These are phyloP conservation scores for Ambrosia trifida DNA, from an alignment of 129 eudicot genomes.

Conservation along the genomic window DNA sequence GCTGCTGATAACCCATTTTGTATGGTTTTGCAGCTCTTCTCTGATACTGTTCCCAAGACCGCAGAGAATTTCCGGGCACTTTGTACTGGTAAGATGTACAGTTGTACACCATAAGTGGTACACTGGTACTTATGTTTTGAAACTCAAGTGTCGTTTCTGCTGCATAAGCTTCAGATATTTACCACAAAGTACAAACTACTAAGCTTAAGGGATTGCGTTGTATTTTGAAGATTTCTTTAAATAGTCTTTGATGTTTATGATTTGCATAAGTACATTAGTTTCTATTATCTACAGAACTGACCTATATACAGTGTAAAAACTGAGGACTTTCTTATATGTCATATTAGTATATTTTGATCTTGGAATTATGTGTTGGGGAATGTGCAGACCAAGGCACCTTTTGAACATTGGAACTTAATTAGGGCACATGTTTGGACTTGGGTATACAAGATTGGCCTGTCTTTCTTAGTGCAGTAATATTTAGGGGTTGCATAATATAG, in stretches of 20 bases:
- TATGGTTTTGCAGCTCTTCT: conserved; percentile 60
- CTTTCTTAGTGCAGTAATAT: neutral
- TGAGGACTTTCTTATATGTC: neutral
- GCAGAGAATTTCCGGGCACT: conserved; percentile 89
- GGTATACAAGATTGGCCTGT: neutral
- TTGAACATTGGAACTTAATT: neutral
- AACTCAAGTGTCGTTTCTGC: conserved; percentile 1
- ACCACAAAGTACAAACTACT: neutral
- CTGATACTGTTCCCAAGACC: conserved; percentile 82
- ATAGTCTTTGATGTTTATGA: neutral
- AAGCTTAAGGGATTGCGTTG: neutral
- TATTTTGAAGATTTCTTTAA: neutral
- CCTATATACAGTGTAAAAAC: neutral
- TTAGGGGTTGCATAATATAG: neutral
- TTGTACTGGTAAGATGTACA: conserved; percentile 67
- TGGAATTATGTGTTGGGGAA: too few species aligned
- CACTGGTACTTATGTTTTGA: neutral
- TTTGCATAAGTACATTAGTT: neutral
- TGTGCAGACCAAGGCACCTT: neutral
- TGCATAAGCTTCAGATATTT: neutral
- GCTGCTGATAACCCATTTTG: neutral
- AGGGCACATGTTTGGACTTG: neutral
- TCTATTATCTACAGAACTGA: neutral
- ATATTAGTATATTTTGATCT: too few species aligned
- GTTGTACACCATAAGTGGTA: neutral